Base-by-base conservation (phyloP, 495 filamentous ascomycete species). In the Alectoria sarmentosa region DNA sequence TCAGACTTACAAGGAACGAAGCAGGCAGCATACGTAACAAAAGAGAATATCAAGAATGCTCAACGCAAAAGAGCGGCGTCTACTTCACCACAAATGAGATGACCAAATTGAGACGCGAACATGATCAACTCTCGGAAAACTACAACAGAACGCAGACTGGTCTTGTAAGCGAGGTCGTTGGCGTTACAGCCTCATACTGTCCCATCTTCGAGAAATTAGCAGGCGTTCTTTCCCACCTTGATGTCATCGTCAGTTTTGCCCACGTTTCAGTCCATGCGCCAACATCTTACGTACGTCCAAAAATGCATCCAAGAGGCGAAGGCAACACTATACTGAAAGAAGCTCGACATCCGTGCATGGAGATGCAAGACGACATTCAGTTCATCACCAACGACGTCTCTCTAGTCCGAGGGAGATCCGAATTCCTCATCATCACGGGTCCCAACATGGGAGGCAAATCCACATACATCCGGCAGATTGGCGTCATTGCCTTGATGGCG, bases 391-490 rank as follows among this genome's bases (percentile, higher is more conserved):
- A 99, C 71, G 93, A 99, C 66, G 93, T 98, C 36, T 84, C 82
- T 39, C 83, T 99, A 69, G 76, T 83, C n/a, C 84, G 92, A 17
- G 90, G 87, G 60, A 82, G 82, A 48, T 95, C 90, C 0, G 90
- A 91, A 21, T 97, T 98, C 79, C 82, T 98, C 19, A 95, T 97
- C 77, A 97, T 96, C 76, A 98, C 94, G 1, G 94, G 94, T 7
- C 95, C 95, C 34, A 98, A 98, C 76, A 98, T 98, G 95, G 94
- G 94, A 68, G 94, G 94, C 69, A 99, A 99, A 76, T 96, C 90
- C 19, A 98, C 94, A 5, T 99, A 98, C 76, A 99, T 99, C 74
- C 90, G 95, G 14, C 92, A 96, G 73, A 96, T 97, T 49, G 94
- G 94, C 39, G 93, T 96, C 49, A 95, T 99, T 65, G 95, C 94